These are phyloP conservation scores for Cyclotella baltica DNA, from an alignment of 108 stramenopile species.

Conservation along the genomic window DNA sequence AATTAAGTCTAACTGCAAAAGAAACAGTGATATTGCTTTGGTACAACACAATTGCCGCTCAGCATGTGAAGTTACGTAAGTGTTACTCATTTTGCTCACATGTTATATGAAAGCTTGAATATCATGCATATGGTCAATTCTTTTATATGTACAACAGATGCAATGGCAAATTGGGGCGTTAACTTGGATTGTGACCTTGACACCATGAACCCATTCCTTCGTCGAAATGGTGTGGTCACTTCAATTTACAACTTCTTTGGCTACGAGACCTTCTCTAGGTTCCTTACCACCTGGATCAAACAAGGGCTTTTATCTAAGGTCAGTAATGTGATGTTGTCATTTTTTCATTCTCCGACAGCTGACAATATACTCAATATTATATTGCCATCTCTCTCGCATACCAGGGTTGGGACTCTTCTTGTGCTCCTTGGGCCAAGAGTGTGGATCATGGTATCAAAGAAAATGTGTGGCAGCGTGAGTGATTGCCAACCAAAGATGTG, in stretches of 20 bases:
- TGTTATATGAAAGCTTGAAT: too few relatives aligned
- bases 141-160: too few relatives aligned
- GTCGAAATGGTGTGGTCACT: conserved; percentile 42
- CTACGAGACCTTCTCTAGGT: conserved; percentile 24
- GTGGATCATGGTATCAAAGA: conserved; percentile 36
- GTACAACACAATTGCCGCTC: conserved; percentile 46
- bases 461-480: conserved; percentile 32
- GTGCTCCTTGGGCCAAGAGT: background rate
- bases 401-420: too few relatives aligned
- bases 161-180: conserved; percentile 48
- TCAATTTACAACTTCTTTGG: conserved; percentile 53
- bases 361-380: too few relatives aligned
- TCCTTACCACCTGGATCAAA: conserved; percentile 32
- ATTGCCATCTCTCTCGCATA: too few relatives aligned
- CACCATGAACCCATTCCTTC: conserved; percentile 28
- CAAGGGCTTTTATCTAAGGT: conserved; percentile 30
- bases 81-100: too few relatives aligned
- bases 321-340: too few relatives aligned
- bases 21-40: conserved; percentile 44
- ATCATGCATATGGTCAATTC: too few relatives aligned
- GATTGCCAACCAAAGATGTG: too few relatives aligned
- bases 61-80: conserved; percentile 57
- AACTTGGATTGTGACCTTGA: conserved; percentile 21
- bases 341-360: too few relatives aligned
- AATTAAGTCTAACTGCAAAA: conserved; percentile 23